Conservation (phyloP, 2,329 filamentous ascomycete species). For the Whalleya microplaca region DNA sequence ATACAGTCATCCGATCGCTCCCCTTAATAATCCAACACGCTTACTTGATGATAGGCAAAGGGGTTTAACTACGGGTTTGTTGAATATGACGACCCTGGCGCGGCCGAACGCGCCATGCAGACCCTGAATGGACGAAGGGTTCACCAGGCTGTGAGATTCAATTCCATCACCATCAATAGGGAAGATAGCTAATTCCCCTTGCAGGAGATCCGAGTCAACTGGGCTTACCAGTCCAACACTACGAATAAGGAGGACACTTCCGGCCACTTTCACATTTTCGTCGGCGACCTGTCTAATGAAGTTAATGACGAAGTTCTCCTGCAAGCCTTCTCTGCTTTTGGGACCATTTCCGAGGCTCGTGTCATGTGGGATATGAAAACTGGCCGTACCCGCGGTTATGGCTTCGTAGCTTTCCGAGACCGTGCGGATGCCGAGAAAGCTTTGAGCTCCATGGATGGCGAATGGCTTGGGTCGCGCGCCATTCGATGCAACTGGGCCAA, state of each 20-base stretch:
- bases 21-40: background rate
- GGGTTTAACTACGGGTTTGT: constrained; percentile 99
- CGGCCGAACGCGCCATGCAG: constrained; percentile 95
- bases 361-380: constrained; percentile 99
- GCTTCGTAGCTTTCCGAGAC: constrained; percentile 96
- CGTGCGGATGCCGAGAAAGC: constrained; percentile 94
- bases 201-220: constrained; percentile 98
- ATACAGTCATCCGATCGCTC: background rate
- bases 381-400: constrained; percentile 93
- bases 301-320: constrained; percentile 95
- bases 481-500: constrained; percentile 99
- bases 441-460: constrained; percentile 95
- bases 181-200: constrained; percentile 6
- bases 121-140: constrained; percentile 94
- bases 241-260: constrained; percentile 96
- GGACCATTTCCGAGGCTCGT: constrained; percentile 92
- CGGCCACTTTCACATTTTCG: constrained; percentile 98
- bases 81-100: constrained; percentile 96
- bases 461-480: constrained; percentile 96
- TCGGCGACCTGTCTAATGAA: constrained; percentile 96
- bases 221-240: constrained; percentile 98
- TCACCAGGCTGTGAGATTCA: constrained; percentile 80
- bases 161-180: background rate
- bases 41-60: constrained; percentile 68
- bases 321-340: constrained; percentile 95